Conservation (phyloP, 345 rosid species). For the Adansonia digitata region DNA sequence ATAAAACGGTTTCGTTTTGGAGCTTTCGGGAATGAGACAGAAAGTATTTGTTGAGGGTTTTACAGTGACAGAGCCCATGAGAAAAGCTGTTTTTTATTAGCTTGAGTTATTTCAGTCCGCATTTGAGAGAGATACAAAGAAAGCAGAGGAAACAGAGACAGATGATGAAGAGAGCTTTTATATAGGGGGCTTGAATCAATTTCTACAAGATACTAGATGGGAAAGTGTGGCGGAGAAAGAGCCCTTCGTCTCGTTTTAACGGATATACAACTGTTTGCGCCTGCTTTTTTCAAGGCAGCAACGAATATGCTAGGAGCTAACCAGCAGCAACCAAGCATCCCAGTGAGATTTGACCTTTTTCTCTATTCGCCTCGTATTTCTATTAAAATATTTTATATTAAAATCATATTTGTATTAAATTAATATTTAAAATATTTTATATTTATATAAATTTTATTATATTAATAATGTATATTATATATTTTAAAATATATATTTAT, state of each 20-base stretch:
- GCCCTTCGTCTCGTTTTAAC: conserved; percentile 33
- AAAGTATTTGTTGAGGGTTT: conserved; percentile 31
- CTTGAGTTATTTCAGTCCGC: conserved; percentile 24
- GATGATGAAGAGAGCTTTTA: background rate
- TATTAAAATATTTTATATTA: too few relatives aligned
- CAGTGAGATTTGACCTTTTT: too few relatives aligned
- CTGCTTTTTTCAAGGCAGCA: background rate
- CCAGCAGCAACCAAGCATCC: too few relatives aligned
- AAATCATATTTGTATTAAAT: too few relatives aligned
- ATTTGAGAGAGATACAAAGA: conserved; percentile 24
- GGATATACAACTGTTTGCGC: conserved; percentile 29
- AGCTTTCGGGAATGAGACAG: conserved; percentile 18
- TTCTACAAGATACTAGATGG: conserved; percentile 3
- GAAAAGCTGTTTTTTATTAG: conserved; percentile 6
- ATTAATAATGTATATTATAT: too few relatives aligned
- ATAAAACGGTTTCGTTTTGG: background rate
- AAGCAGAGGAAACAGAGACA: background rate
- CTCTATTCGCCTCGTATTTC: too few relatives aligned
- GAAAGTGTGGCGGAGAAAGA: conserved; percentile 25
- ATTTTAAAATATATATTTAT: too few relatives aligned
- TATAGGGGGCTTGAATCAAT: background rate
- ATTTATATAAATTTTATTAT: too few relatives aligned
- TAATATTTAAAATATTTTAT: too few relatives aligned
- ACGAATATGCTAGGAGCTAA: conserved; percentile 8
- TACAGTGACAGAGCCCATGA: conserved; percentile 42